Base-by-base conservation (phyloP, 345 rosid genomes). In the Sisymbrium altissimum region DNA sequence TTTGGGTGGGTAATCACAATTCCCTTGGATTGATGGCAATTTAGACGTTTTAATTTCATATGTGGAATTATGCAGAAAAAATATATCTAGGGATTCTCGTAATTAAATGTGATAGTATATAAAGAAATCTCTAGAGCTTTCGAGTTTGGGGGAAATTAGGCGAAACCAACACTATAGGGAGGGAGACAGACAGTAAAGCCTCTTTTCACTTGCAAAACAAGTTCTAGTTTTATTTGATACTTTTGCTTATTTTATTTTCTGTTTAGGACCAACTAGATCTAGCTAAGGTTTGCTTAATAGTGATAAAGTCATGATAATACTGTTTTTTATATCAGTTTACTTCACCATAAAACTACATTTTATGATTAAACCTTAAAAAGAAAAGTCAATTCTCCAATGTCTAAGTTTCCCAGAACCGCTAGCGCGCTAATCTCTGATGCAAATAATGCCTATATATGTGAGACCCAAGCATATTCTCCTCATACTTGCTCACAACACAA, bases 381-480 rank as follows among this genome's bases (percentile, higher is more conserved):
- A 64, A 44, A 66, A 63, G 65, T 65, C 77, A 73, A 56, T 17
- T n/a, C 18, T 17, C 77, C 49, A 44, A 65, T 55, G 40, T 64
- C 36, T 12, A 73, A 55, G 32, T 55, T 73, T 55, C 48, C 71
- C 58, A 45, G 9, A 55, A n/a, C 15, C 57, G 32, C 44, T 39
- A 45, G 25, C 25, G 25, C 25, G 55, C 50, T 40, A 23, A 23
- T 12, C 44, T 48, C 10, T 4, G 15, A 54, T 23, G 18, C 65
- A 55, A 19, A 64, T 25, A 40, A 2, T 44, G 41, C 41, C 50
- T 65, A 44, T 65, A 65, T 65, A 73, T 35, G 17, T n/a, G 52
- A 65, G 21, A 15, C 19, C 40, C 17, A 53, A 32, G 3, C 55
- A 63, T 15, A n/a, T 44, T 30, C 44, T 43, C 9, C 32, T 40